Evolutionary conservation across 768 basidiomycete genomes (phyloP).

Genomic region (Boletus sensibilis): DNA sequence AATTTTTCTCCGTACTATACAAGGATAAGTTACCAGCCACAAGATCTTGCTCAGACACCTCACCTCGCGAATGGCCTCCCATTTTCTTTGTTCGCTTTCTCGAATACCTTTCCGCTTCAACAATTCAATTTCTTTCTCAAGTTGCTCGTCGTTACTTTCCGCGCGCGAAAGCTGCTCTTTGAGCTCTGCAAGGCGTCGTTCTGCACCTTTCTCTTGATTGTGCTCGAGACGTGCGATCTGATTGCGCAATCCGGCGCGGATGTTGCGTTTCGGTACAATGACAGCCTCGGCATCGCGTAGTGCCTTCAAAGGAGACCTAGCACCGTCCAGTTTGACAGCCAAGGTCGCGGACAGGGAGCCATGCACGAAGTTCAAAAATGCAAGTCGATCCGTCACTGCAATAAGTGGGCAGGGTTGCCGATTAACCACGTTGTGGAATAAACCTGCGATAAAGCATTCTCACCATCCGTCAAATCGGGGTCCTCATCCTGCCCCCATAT

Average conservation of each 20-base stretch:
- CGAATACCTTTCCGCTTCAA: constrained; percentile 72
- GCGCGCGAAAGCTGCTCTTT: constrained; percentile 65
- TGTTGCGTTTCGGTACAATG: constrained; percentile 59
- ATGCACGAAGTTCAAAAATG: constrained; percentile 76
- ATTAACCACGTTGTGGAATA: neutral
- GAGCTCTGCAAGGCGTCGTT: constrained; percentile 68
- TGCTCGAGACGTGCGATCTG: constrained; percentile 69
- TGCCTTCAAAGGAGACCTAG: constrained; percentile 66
- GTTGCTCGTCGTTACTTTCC: constrained; percentile 57
- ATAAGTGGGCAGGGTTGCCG: neutral
- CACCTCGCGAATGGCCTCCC: constrained; percentile 83
- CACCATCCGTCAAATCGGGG: constrained; percentile 76
- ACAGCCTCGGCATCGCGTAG: constrained; percentile 68
- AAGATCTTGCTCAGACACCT: constrained; percentile 1
- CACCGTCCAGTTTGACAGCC: constrained; percentile 58
- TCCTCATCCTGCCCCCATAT: constrained; percentile 76
- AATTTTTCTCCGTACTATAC: constrained; percentile 79
- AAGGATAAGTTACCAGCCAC: neutral
- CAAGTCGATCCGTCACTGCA: constrained; percentile 75
- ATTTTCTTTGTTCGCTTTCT: constrained; percentile 75
- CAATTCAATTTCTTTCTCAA: constrained; percentile 70
- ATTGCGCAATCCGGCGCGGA: constrained; percentile 53
- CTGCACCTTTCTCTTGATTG: constrained; percentile 60
- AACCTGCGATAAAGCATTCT: constrained; percentile 14
- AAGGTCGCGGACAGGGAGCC: constrained; percentile 65